phyloP scores from a whole-genome alignment of 2,329 filamentous ascomycete species.

The Aspergillus arachidicola region DNA sequence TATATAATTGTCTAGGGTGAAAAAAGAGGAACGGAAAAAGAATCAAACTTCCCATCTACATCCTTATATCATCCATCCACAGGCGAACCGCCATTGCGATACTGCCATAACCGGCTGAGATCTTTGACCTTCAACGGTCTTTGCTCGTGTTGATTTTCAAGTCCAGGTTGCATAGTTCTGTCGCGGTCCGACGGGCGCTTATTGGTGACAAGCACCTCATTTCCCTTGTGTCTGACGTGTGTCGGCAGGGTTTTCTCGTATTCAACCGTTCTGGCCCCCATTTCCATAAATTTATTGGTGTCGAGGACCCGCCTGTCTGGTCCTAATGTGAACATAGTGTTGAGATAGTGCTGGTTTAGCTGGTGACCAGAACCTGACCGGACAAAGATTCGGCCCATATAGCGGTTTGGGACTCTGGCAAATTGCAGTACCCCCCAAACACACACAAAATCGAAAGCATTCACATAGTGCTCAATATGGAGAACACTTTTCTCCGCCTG shows the following conservation, averaged over 20 bases:
- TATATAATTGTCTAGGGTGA: neutral
- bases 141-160: neutral
- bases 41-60: neutral
- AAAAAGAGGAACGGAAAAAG: neutral
- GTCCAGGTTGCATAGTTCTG: neutral
- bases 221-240: neutral
- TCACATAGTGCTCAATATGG: constrained; percentile 80
- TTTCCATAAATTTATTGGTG: constrained; percentile 40
- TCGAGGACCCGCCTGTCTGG: constrained; percentile 29
- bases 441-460: constrained; percentile 73
- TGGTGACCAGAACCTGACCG: constrained; percentile 45
- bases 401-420: constrained; percentile 51
- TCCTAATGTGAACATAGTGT: constrained; percentile 45
- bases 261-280: constrained; percentile 23
- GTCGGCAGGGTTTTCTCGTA: neutral
- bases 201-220: constrained; percentile 1
- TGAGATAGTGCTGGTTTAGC: constrained; percentile 50
- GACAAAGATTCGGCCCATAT: constrained; percentile 53
- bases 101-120: constrained; percentile 43
- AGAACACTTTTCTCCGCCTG: constrained; percentile 53
- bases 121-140: constrained; percentile 33
- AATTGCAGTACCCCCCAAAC: constrained; percentile 75
- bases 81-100: constrained; percentile 40
- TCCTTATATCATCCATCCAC: neutral
- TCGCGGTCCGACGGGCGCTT: neutral